These are phyloP conservation scores for Fusarium oligoseptatum DNA, from an alignment of 2,329 filamentous ascomycete genomes.

Conservation along the genomic window DNA sequence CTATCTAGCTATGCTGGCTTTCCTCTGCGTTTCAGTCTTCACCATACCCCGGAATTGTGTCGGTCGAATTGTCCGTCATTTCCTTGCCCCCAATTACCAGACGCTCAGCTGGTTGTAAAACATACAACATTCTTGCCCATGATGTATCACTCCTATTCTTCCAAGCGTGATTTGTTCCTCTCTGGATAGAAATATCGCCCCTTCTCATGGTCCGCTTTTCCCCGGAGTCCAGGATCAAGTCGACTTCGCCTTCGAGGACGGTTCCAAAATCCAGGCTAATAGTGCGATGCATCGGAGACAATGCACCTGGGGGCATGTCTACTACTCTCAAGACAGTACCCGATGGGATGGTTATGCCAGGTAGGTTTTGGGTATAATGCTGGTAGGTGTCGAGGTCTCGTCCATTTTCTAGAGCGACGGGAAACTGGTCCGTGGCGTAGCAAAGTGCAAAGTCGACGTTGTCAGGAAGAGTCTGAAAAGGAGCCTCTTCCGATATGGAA, in stretches of 20 bases:
- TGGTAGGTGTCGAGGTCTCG: background rate
- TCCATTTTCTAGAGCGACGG: background rate
- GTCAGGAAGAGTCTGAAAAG: background rate
- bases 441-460: constrained; percentile 7
- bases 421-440: constrained; percentile 10
- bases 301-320: constrained; percentile 1
- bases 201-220: constrained; percentile 1
- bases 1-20: background rate
- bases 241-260: background rate
- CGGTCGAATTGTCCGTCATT: background rate
- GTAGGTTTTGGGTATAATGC: constrained; percentile 4
- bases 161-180: constrained; percentile 5
- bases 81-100: background rate
- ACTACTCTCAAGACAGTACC: constrained; percentile 4
- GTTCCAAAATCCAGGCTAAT: constrained; percentile 4
- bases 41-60: background rate
- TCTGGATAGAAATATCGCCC: constrained; percentile 3
- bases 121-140: constrained; percentile 7
- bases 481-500: background rate
- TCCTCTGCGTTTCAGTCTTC: background rate
- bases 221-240: constrained; percentile 1
- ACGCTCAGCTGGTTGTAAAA: background rate
- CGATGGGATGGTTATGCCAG: constrained; percentile 2
- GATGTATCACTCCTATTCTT: background rate
- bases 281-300: constrained; percentile 6